Percentiles rank a stretch among this genome's conserved stretches.
Evolutionary conservation across 805 yeast genomes (phyloP).

Genomic region (Metschnikowia lochheadii): DNA sequence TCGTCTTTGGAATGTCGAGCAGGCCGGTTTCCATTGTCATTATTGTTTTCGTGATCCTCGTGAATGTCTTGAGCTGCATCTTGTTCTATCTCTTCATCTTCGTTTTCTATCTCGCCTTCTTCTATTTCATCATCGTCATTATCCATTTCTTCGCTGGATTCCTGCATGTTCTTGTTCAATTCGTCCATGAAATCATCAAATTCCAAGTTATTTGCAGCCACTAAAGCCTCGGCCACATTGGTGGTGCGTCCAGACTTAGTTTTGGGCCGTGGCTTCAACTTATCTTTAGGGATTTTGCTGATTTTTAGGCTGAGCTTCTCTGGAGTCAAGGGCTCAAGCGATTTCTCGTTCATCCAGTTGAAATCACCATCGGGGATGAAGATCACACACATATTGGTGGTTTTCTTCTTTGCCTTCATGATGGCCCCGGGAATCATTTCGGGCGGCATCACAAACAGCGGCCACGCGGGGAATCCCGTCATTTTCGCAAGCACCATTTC

Average conservation of each 20-base stretch:
- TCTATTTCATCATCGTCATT: conserved; percentile 7
- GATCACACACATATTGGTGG: conserved; percentile 38
- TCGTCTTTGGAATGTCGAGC: conserved; percentile 1
- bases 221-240: conserved; percentile 34
- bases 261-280: conserved; percentile 18
- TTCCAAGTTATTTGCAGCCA: conserved; percentile 33
- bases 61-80: conserved; percentile 10
- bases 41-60: neutral
- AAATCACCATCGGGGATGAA: conserved; percentile 46
- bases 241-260: conserved; percentile 26
- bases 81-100: conserved; percentile 14
- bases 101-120: conserved; percentile 3
- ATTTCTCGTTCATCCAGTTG: conserved; percentile 41
- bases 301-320: conserved; percentile 29
- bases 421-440: conserved; percentile 34
- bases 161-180: conserved; percentile 18
- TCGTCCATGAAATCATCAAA: conserved; percentile 35
- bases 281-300: conserved; percentile 27
- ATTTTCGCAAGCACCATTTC: conserved; percentile 44
- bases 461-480: conserved; percentile 48
- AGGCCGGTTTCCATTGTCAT: neutral
- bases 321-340: conserved; percentile 28
- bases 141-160: neutral
- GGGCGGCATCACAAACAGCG: conserved; percentile 44
- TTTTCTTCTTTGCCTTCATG: conserved; percentile 32